Conservation (phyloP, 768 basidiomycete species). For the Mycena epipterygia region DNA sequence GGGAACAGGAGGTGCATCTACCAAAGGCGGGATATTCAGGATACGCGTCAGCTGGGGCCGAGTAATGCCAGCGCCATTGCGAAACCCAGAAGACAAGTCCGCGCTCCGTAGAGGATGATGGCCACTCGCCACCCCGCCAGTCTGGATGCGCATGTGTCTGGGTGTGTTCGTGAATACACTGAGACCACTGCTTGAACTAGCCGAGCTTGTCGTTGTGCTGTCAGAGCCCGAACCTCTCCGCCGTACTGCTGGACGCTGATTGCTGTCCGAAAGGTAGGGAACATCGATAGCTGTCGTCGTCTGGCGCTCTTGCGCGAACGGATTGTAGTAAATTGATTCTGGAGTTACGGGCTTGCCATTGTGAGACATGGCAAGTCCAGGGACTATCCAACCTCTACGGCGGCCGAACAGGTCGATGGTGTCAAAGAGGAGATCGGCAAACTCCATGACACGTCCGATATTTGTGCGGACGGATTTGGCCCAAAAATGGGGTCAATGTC, state of each 20-base stretch:
- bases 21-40: conserved; percentile 47
- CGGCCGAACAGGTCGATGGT: background rate
- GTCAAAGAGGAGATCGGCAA: no score
- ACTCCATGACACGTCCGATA: no score
- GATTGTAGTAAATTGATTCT: conserved; percentile 36
- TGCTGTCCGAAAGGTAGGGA: conserved; percentile 2
- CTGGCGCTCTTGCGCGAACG: conserved; percentile 34
- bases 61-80: conserved; percentile 45
- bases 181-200: conserved; percentile 35
- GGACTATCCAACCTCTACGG: background rate
- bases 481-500: no score
- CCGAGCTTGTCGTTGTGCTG: conserved; percentile 24
- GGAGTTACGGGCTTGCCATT: conserved; percentile 30
- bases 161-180: conserved; percentile 33
- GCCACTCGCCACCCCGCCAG: conserved; percentile 25
- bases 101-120: conserved; percentile 47
- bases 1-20: conserved; percentile 44
- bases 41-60: conserved; percentile 54
- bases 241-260: conserved; percentile 23
- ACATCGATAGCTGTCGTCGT: conserved; percentile 33
- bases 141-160: conserved; percentile 23
- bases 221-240: conserved; percentile 30
- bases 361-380: conserved; percentile 18
- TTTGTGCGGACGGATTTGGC: no score
- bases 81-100: conserved; percentile 38